Evolutionary conservation across 257 asterid genomes (phyloP), one percentile per base, ranked within the genome.

Genomic region (Ophiorrhiza pumila): DNA sequence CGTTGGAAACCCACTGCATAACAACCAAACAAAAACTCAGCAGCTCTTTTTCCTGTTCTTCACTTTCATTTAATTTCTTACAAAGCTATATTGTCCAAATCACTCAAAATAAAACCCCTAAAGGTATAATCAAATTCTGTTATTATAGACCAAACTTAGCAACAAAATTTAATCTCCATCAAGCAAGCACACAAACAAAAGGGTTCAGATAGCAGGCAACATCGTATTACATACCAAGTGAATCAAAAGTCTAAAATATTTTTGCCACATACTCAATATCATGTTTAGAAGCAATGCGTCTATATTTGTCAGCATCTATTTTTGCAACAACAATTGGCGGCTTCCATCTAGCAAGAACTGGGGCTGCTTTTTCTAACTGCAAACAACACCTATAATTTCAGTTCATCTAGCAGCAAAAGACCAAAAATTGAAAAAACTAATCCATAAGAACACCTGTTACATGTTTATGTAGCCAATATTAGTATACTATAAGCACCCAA

Each of bases 1-100:
- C 62, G 97, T 85, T 72, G 98, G 97, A 82, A 80, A 93, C 65
- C 93, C 97, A 78, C 97, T 91, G 96, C 89, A 93, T n/a, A n/a
- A 49, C 66, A 76, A 83, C 70, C 46, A 79, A 73, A 71, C 39
- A 78, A 73, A 52, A 23, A 62, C 74, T 79, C 78, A 76, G 69
- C 75, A 34, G 3, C 63, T 8, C 47, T 47, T 35, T 27, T 27
- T 23, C n/a, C n/a, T 34, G 34, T 22, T 2, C 23, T 32, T 23
- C 32, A 11, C 12, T 63, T 39, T 43, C 15, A 13, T 13, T 43
- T 50, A 49, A 64, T 27, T 50, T 42, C 52, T 73, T 25, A 25
- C 10, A 50, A 20, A n/a, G 45, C 2, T 31, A 73, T 32, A 31
- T 7, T 1, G 59, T 22, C 31, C 7, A 22, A 27, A 62, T 39